A percentile compares a stretch with the other conserved stretches of the same genome.
phyloP scores from a whole-genome alignment of 2,329 filamentous ascomycete species.

The Pseudofabraea citricarpa region DNA sequence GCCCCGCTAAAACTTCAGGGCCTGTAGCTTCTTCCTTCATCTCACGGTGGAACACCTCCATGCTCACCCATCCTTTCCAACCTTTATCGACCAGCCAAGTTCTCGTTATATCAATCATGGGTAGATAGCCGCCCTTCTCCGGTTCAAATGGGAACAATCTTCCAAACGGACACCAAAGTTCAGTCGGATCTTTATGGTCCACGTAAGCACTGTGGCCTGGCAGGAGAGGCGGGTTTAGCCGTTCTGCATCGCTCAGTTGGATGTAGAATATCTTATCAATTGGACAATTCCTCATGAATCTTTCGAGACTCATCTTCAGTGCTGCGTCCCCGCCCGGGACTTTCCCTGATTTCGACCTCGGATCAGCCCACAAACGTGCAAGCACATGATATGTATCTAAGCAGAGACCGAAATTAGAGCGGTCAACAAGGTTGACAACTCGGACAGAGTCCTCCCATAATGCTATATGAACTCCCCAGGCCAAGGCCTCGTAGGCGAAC shows the following conservation, averaged over 20 bases:
- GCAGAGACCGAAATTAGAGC: neutral
- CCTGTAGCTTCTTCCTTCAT: neutral
- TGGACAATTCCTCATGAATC: neutral
- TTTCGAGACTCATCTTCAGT: neutral
- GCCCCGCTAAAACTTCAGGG: neutral
- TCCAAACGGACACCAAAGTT: neutral
- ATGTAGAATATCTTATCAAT: conserved; percentile 1
- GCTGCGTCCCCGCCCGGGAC: neutral
- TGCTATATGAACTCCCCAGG: neutral
- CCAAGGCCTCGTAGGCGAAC: neutral
- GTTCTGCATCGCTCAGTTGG: conserved; percentile 1
- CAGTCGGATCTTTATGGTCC: neutral
- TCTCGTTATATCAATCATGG: neutral
- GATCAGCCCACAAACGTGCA: conserved; percentile 1
- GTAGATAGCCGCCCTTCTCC: conserved; percentile 1
- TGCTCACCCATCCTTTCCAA: conserved; percentile 5
- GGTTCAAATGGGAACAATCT: conserved; percentile 1
- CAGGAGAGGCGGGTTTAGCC: neutral
- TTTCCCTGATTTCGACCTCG: neutral
- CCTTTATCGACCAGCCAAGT: conserved; percentile 2
- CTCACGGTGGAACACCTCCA: conserved; percentile 2
- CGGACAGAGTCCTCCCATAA: neutral
- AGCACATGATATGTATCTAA: conserved; percentile 1
- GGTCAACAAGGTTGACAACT: neutral
- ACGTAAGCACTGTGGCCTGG: neutral